phyloP scores from a whole-genome alignment of 106 monocot genomes.

The Posidonia australis region DNA sequence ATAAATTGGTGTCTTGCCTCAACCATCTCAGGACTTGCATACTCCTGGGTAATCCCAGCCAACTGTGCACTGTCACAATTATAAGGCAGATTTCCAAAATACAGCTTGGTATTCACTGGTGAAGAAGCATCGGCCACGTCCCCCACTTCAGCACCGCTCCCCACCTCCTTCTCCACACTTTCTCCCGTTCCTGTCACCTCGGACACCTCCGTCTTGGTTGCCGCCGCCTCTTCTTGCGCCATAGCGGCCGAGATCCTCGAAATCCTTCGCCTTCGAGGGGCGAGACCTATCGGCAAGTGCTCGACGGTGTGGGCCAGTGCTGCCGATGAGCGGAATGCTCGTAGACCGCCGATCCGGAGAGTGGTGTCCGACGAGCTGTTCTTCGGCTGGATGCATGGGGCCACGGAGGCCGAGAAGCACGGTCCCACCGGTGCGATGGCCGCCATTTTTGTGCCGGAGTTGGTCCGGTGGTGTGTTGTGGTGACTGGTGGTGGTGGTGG shows the following conservation, averaged over 20 bases:
- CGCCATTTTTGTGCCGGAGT: conserved; percentile 13
- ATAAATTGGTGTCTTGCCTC: too few species aligned
- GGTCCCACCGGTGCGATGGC: conserved; percentile 33
- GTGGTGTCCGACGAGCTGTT: conserved; percentile 5
- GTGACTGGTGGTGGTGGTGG: conserved; percentile 1
- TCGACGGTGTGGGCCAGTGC: conserved; percentile 7
- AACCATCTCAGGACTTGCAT: conserved; percentile 75
- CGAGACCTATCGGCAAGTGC: not conserved
- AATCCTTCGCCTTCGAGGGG: not conserved
- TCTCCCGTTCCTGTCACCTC: conserved; percentile 11
- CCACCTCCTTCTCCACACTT: conserved; percentile 4
- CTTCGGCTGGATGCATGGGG: conserved; percentile 22
- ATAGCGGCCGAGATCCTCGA: conserved; percentile 25
- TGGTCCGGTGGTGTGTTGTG: not conserved
- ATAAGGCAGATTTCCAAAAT: conserved; percentile 91
- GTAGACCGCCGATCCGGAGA: conserved; percentile 14
- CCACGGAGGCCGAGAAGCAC: conserved; percentile 34
- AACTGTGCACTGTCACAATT: conserved; percentile 87
- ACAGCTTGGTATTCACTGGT: conserved; percentile 56
- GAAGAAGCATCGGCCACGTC: not conserved
- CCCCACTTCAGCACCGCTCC: not conserved
- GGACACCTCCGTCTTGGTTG: not conserved
- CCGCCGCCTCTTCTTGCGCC: conserved; percentile 32
- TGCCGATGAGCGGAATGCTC: conserved; percentile 2
- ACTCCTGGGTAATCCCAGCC: conserved; percentile 82